Conservation (phyloP, 495 filamentous ascomycete species). For the Aspergillus ostianus region DNA sequence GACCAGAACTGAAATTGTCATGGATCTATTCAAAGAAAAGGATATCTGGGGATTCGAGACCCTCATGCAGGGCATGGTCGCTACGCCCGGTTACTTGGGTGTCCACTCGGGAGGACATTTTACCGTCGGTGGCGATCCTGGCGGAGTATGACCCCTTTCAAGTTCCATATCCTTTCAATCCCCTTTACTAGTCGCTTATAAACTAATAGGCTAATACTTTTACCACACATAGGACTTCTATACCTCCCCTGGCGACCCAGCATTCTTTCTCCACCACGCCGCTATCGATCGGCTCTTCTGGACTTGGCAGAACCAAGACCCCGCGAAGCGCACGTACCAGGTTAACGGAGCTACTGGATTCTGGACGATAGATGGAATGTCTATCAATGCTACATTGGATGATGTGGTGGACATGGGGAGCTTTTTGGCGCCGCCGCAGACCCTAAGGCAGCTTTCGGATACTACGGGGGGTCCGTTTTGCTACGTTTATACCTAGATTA, state of each 20-base stretch:
- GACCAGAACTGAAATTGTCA: slow-evolving; percentile 7
- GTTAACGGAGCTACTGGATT: slow-evolving; percentile 27
- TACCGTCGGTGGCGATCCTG: slow-evolving; percentile 51
- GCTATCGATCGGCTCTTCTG: slow-evolving; percentile 52
- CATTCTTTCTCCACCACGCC: slow-evolving; percentile 54
- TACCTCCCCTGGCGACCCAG: slow-evolving; percentile 34
- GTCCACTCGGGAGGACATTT: slow-evolving; percentile 60
- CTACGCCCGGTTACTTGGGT: slow-evolving; percentile 33
- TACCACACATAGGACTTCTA: slow-evolving; percentile 19
- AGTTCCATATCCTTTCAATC: no score
- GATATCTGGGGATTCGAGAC: slow-evolving; percentile 10
- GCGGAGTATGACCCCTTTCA: slow-evolving; percentile 5
- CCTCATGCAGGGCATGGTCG: slow-evolving; percentile 6
- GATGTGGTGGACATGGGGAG: slow-evolving; percentile 31
- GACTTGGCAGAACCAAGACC: slow-evolving; percentile 45
- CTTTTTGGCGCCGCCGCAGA: slow-evolving; percentile 24
- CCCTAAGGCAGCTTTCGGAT: slow-evolving; percentile 36
- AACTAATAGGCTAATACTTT: neutral
- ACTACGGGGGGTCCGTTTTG: slow-evolving; percentile 41
- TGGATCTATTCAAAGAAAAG: slow-evolving; percentile 8
- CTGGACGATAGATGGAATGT: slow-evolving; percentile 10
- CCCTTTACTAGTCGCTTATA: slow-evolving; percentile 15
- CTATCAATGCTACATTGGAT: slow-evolving; percentile 36
- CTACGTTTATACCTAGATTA: slow-evolving; percentile 35
- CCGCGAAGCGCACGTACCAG: slow-evolving; percentile 21